Percentiles rank a stretch among this genome's conserved stretches.
Evolutionary conservation across 2,329 filamentous ascomycete species (phyloP).

Genomic region (Dryadomyces sulphureus): DNA sequence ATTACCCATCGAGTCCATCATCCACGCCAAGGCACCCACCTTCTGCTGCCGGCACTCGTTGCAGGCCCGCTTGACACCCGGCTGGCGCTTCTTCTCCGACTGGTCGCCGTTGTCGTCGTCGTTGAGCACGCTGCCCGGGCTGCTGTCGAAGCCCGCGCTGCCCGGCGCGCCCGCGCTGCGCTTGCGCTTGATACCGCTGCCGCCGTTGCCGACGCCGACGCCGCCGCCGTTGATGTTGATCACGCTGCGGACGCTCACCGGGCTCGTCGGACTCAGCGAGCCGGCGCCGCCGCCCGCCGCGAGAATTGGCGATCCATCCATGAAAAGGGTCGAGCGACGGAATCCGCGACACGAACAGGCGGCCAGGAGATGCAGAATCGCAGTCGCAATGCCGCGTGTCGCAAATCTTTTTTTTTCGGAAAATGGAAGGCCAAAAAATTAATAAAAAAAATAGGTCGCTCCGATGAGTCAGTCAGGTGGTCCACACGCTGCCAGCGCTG

Average conservation of each 20-base stretch:
- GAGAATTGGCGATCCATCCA: conserved; percentile 22
- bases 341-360: not conserved
- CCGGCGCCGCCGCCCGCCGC: conserved; percentile 17
- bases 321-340: conserved; percentile 10
- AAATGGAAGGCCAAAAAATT: too few relatives aligned
- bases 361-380: not conserved
- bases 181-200: conserved; percentile 43
- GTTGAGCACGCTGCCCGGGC: conserved; percentile 42
- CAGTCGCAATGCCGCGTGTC: too few relatives aligned
- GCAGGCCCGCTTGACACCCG: conserved; percentile 63
- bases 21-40: conserved; percentile 35
- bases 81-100: conserved; percentile 47
- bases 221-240: conserved; percentile 31
- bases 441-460: too few relatives aligned
- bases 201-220: conserved; percentile 29
- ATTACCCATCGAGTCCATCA: too few relatives aligned
- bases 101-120: conserved; percentile 42
- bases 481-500: too few relatives aligned
- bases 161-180: conserved; percentile 26
- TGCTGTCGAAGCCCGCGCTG: conserved; percentile 36
- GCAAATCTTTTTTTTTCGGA: too few relatives aligned
- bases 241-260: conserved; percentile 31
- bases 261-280: conserved; percentile 36
- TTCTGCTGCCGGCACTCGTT: conserved; percentile 81
- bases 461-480: too few relatives aligned